Evolutionary conservation across 805 yeast species (phyloP).

Genomic region (Kodamaea kaohsiungensis): DNA sequence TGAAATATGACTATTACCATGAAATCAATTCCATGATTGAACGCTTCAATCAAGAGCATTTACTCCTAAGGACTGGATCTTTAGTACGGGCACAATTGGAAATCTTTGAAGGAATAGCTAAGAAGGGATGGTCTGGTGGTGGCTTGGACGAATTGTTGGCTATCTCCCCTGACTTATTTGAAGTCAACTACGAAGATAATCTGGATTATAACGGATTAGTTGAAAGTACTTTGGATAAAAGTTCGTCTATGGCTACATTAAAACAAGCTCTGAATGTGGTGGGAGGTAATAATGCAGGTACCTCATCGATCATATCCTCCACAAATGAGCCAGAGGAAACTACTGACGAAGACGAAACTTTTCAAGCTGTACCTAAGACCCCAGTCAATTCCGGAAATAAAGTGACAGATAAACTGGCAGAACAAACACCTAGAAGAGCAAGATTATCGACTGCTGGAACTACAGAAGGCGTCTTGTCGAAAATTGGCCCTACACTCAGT

Average conservation of each 20-base stretch:
- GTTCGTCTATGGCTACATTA: conserved; percentile 9
- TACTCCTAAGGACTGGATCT: conserved; percentile 59
- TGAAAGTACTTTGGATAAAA: conserved; percentile 5
- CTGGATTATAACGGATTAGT: neutral
- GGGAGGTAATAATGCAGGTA: too few species aligned
- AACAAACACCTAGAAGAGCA: neutral
- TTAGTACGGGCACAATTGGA: conserved; percentile 79
- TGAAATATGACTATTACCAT: conserved; percentile 74
- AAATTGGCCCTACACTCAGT: neutral
- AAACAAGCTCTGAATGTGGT: conserved; percentile 2
- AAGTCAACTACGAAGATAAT: conserved; percentile 13
- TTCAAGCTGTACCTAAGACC: neutral
- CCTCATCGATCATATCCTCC: neutral
- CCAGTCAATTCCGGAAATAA: conserved; percentile 1
- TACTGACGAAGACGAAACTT: neutral
- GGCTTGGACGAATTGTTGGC: conserved; percentile 72
- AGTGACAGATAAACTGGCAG: neutral
- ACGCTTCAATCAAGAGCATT: conserved; percentile 50
- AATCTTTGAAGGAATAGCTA: conserved; percentile 75
- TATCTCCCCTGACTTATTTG: conserved; percentile 57
- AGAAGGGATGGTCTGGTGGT: conserved; percentile 86
- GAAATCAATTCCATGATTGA: conserved; percentile 63
- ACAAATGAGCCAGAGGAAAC: neutral
- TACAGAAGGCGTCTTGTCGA: conserved; percentile 3
- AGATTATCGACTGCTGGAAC: neutral